Conservation (phyloP, 2,329 filamentous ascomycete genomes). For the Leptodontidium sp. region DNA sequence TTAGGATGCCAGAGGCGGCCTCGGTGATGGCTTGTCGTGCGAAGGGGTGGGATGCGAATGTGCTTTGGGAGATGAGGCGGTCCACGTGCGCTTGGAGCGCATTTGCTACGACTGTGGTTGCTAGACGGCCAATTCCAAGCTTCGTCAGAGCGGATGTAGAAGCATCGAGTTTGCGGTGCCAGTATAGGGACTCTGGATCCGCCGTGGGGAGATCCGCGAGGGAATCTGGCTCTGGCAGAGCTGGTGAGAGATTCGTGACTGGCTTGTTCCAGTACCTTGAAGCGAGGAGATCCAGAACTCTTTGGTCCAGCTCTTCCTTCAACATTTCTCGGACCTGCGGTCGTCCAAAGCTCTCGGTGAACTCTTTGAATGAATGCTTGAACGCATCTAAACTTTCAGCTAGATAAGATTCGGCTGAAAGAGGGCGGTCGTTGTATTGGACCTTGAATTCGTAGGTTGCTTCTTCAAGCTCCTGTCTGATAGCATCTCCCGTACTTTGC, state of each 20-base stretch:
- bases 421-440: slow-evolving; percentile 95
- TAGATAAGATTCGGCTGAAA: slow-evolving; percentile 95
- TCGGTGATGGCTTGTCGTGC: slow-evolving; percentile 93
- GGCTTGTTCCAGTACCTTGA: slow-evolving; percentile 98
- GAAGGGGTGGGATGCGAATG: slow-evolving; percentile 89
- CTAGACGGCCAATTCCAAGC: slow-evolving; percentile 89
- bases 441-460: slow-evolving; percentile 99
- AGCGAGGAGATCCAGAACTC: slow-evolving; percentile 90
- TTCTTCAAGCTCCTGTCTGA: slow-evolving; percentile 94
- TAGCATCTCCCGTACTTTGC: slow-evolving; percentile 88
- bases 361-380: slow-evolving; percentile 97
- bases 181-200: slow-evolving; percentile 85
- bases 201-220: slow-evolving; percentile 84
- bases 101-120: slow-evolving; percentile 88
- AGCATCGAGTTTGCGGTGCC: slow-evolving; percentile 93
- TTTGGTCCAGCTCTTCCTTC: slow-evolving; percentile 92
- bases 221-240: slow-evolving; percentile 73
- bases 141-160: slow-evolving; percentile 92
- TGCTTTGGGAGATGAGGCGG: slow-evolving; percentile 77
- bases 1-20: slow-evolving; percentile 87
- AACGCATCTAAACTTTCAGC: slow-evolving; percentile 95
- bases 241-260: slow-evolving; percentile 78
- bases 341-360: slow-evolving; percentile 88
- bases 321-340: slow-evolving; percentile 88
- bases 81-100: slow-evolving; percentile 89